phyloP scores from a whole-genome alignment of 1,284 basidiomycete genomes.

The Filobasidium uniguttulatum region DNA sequence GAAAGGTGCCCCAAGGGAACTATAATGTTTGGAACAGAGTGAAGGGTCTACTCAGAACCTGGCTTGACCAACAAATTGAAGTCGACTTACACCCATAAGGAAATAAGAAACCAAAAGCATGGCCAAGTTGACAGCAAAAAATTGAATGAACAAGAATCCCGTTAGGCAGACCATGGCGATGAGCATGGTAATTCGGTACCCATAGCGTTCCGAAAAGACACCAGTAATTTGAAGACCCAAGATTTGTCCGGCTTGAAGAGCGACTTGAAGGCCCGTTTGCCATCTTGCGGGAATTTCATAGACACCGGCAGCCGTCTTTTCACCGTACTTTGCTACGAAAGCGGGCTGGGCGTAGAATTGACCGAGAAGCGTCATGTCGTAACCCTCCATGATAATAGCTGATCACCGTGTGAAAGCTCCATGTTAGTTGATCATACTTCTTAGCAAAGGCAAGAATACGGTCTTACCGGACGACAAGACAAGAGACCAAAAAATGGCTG shows the following conservation, averaged over 20 bases:
- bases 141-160: slow-evolving; percentile 34
- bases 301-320: slow-evolving; percentile 18
- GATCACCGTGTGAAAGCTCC: background rate
- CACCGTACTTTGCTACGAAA: slow-evolving; percentile 29
- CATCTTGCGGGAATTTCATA: slow-evolving; percentile 33
- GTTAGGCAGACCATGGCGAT: slow-evolving; percentile 24
- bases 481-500: slow-evolving; percentile 18
- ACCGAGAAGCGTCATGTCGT: slow-evolving; percentile 13
- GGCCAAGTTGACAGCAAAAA: slow-evolving; percentile 29
- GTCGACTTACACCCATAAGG: slow-evolving; percentile 23
- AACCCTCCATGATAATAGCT: background rate
- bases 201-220: slow-evolving; percentile 30
- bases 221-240: slow-evolving; percentile 32
- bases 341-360: slow-evolving; percentile 31
- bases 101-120: slow-evolving; percentile 35
- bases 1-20: slow-evolving; percentile 24
- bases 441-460: slow-evolving; percentile 16
- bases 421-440: background rate
- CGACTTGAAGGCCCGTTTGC: slow-evolving; percentile 32
- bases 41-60: slow-evolving; percentile 12
- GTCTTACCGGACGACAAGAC: slow-evolving; percentile 18
- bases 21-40: no score
- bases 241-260: slow-evolving; percentile 22
- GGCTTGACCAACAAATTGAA: slow-evolving; percentile 20
- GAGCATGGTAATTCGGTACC: slow-evolving; percentile 33